Evolutionary conservation across 2,329 filamentous ascomycete genomes (phyloP).

Genomic region (Sporothrix curviconia): DNA sequence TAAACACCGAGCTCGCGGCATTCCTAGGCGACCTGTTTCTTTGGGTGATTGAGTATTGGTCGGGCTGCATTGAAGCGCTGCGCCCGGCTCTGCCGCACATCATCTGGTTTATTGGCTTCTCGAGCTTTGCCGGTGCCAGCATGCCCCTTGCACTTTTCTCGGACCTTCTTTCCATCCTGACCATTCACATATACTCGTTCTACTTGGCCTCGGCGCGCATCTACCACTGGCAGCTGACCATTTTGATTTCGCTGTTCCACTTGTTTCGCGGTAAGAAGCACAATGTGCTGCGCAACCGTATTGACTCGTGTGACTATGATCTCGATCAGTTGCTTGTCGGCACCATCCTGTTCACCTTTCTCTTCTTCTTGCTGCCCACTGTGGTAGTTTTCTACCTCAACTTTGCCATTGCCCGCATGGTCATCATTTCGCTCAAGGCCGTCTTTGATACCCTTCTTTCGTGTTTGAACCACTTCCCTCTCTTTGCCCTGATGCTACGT

Average conservation of each 20-base stretch:
- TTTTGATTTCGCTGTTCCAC: constrained; percentile 95
- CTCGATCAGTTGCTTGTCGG: constrained; percentile 92
- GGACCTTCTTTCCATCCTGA: constrained; percentile 83
- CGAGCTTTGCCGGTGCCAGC: constrained; percentile 89
- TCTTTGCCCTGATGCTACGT: constrained; percentile 93
- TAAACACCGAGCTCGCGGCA: constrained; percentile 87
- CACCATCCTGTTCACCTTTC: constrained; percentile 89
- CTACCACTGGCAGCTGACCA: constrained; percentile 97
- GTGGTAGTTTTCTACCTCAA: constrained; percentile 96
- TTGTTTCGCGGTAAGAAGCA: constrained; percentile 97
- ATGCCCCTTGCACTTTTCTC: constrained; percentile 96
- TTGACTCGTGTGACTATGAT: constrained; percentile 98
- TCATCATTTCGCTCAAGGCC: constrained; percentile 89
- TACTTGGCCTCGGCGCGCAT: constrained; percentile 95
- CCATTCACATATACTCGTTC: constrained; percentile 95
- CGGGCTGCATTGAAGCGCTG: constrained; percentile 68
- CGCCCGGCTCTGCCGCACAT: constrained; percentile 76
- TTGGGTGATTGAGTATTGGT: constrained; percentile 99
- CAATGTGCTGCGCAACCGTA: constrained; percentile 92
- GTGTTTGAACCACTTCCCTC: constrained; percentile 92
- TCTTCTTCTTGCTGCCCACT: constrained; percentile 91
- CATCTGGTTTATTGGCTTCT: constrained; percentile 89
- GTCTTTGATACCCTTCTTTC: constrained; percentile 85
- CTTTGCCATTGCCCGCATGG: constrained; percentile 89
- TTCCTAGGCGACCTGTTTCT: constrained; percentile 93